Evolutionary conservation across 257 asterid species (phyloP), one percentile per base, ranked within the genome.

Genomic region (Perilla frutescens): DNA sequence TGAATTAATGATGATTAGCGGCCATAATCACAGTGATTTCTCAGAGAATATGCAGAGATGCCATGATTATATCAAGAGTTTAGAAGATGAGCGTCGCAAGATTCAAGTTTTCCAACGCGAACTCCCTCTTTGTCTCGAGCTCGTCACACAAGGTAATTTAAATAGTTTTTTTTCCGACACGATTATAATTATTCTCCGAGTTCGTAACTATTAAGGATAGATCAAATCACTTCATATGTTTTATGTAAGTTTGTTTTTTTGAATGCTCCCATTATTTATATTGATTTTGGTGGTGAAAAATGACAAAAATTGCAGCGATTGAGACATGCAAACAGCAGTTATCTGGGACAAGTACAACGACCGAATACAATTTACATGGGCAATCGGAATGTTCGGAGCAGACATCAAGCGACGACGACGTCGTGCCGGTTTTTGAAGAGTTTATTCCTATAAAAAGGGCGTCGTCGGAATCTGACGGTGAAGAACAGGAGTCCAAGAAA

Each of bases 91-190:
- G 82, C 90, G 91, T 3, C 56, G 74, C 66, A 95, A 95, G 90
- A 89, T 95, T 87, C 96, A 82, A 71, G 99, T 90, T 60, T 95
- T 95, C 80, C 87, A 84, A 79, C 96, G 99, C 50, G 99, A 95
- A 74, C 93, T 95, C 60, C 99, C 99, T 41, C 98, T 95, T 37
- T 89, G 96, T 80, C 86, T 92, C 15, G 87, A 95, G 58, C 98
- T 95, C 71, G 94, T 95, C 15, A 87, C 90, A 62, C 97, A 89
- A 87, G 98, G 99, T 94, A 72, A 13, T 44, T 6, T 62, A 7
- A 40, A n/a, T n/a, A 13, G 8, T 14, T 8, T 44, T 9, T 40
- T 9, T 32, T 8, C 12, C 8, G 5, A 41, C 45, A 4, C 26
- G 26, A 20, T 20, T 20, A 20, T 20, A 20, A 20, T 20, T 41